These are phyloP conservation scores for Arachis monticola DNA, from an alignment of 331 rosid species.

Conservation along the genomic window DNA sequence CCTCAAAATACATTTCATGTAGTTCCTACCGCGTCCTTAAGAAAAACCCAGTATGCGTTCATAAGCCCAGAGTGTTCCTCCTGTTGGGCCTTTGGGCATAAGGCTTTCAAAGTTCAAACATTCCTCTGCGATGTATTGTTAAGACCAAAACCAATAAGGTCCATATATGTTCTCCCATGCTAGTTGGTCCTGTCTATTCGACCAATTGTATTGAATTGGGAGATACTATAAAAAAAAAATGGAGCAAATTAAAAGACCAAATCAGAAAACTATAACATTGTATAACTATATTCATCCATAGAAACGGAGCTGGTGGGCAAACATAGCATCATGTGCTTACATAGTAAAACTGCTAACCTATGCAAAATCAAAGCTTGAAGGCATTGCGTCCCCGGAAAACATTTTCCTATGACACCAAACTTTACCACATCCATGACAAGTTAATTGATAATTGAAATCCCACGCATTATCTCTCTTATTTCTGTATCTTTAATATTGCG, in stretches of 20 bases:
- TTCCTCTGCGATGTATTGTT: background rate
- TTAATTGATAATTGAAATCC: slow-evolving; percentile 9
- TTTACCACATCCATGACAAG: background rate
- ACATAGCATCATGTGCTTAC: slow-evolving; percentile 32
- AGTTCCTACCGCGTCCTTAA: background rate
- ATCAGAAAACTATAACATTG: too few species aligned
- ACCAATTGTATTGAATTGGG: too few species aligned
- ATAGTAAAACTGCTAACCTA: background rate
- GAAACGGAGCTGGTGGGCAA: background rate
- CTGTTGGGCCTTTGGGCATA: background rate
- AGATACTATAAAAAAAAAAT: too few species aligned
- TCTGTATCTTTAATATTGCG: background rate
- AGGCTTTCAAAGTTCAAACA: background rate
- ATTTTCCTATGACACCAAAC: slow-evolving; percentile 22
- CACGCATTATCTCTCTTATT: slow-evolving; percentile 21
- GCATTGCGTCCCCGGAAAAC: slow-evolving; percentile 51
- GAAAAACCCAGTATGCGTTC: background rate
- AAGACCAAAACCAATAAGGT: background rate
- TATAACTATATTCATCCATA: background rate
- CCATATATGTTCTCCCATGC: too few species aligned
- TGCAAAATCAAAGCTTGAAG: slow-evolving; percentile 23
- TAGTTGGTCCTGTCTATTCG: too few species aligned
- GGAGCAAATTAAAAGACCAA: too few species aligned
- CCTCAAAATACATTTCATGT: background rate
- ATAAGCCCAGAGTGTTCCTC: background rate